Evolutionary conservation across 768 basidiomycete genomes (phyloP), one percentile per base, ranked within the genome.

Genomic region (Leccinum uliginosum): DNA sequence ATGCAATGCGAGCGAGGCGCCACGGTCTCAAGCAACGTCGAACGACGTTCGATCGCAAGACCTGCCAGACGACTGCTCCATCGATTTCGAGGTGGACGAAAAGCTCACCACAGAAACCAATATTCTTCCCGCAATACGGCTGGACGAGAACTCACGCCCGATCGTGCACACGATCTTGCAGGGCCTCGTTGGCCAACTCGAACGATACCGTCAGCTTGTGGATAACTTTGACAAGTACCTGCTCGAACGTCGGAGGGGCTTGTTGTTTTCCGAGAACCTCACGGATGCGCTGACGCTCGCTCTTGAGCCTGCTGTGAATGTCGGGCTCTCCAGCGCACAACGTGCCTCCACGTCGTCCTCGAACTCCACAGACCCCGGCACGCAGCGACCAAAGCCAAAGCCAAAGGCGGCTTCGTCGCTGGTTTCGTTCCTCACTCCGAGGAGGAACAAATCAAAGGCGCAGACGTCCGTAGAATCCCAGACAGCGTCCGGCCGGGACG

Each of bases 231-330:
- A 98, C 74, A 82, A 81, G 66, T 91, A 83, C 65, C 81, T 98
- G 3, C 70, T 84, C 2, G 92, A 98, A 72, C 82, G 96, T 34
- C 82, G 96, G 17, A 89, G 88, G 66, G 95, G 94, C 2, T 78
- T 98, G 9, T 73, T 96, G 17, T 97, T 96, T 71, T 88, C 89
- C 4, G 94, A 97, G 73, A 94, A 94, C 67, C 75, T 97, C 34
- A 89, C 86, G 7, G 96, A 98, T 64, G 95, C 95, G 4, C 76
- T 98, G 56, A 87, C 80, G 46, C 75, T 93, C 47, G 80, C 78
- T 14, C 74, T 93, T 54, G 87, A 93, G 56, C 71, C 89, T 23
- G 75, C 78, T 3, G 76, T 81, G 17, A 80, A 83, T 52, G 69
- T 76, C 12, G 69, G 58, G 23, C 51, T 59, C 50, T 50, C 51